Evolutionary conservation across 192 early-diverging fungal genomes (phyloP), one percentile per base, ranked within the genome.

Genomic region (Podila epicladia): DNA sequence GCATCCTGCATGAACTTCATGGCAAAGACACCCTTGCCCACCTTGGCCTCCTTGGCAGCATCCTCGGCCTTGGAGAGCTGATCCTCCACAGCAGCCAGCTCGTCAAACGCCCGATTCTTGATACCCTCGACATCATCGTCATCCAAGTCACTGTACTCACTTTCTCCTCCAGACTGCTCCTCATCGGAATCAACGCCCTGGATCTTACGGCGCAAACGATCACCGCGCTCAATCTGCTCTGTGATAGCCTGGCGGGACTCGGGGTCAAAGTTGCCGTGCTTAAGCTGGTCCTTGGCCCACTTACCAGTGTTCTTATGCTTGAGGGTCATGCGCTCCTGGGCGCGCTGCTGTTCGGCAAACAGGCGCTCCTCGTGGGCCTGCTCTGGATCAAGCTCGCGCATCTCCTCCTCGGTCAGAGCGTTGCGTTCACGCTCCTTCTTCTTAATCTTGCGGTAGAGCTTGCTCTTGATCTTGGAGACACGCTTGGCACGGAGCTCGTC

Each of bases 1-100:
- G 91, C 93, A 62, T 93, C 89, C 84, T 95, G 94, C 98, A 99
- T 99, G 75, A 99, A 99, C 86, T 98, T 98, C 97, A 99, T 98
- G 7, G 87, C 91, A 73, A 97, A 94, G 24, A 99, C 66, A 37
- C 95, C 96, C 83, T 94, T 97, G 58, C 72, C 80, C 37, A 84
- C 83, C 50, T 86, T 87, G 4, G 78, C 79, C 51, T 84, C 88
- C 20, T 82, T 83, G 0, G 82, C 82, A 45, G 85, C 71, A 50
- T 71, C 78, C 15, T 84, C 75, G 32, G 75, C 68, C 53, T 70
- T 67, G 51, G 70, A 50, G 5, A 88, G 41, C 45, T 88, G 82
- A 3, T 74, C 67, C 69, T 90, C 89, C 28, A 94, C 70, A 35
- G 80, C 64, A 38, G 77, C 84, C 29, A 94, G 72, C 73, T 87